Evolutionary conservation across 2,329 filamentous ascomycete species (phyloP).

Genomic region (Colletotrichum abscissum): DNA sequence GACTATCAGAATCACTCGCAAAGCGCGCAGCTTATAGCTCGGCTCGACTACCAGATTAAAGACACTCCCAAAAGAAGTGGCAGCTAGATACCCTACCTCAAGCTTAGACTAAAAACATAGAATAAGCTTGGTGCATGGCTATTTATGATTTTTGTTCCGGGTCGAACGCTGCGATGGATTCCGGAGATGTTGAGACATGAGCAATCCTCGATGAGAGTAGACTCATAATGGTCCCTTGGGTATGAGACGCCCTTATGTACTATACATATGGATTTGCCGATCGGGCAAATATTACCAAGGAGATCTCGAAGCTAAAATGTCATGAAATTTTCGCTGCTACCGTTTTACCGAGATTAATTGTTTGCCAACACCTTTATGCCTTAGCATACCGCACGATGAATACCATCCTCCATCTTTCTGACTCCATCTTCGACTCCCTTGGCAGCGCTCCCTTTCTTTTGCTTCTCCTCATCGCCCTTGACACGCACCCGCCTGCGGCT

Average conservation of each 20-base stretch:
- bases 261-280: no score
- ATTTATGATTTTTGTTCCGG: neutral
- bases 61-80: neutral
- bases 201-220: no score
- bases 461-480: conserved; percentile 29
- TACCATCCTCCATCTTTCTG: conserved; percentile 39
- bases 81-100: neutral
- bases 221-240: no score
- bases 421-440: conserved; percentile 5
- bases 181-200: no score
- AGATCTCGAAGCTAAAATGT: neutral
- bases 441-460: conserved; percentile 12
- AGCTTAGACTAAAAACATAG: neutral
- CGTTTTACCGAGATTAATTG: neutral
- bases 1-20: neutral
- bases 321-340: neutral
- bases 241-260: no score
- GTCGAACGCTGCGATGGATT: neutral
- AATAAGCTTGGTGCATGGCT: neutral
- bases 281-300: neutral
- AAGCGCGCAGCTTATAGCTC: neutral
- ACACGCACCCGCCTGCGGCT: conserved; percentile 12
- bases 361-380: no score
- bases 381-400: conserved; percentile 46
- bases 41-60: neutral